phyloP scores from a whole-genome alignment of 352 stramenopile genomes.

The Globisporangium middletonii region DNA sequence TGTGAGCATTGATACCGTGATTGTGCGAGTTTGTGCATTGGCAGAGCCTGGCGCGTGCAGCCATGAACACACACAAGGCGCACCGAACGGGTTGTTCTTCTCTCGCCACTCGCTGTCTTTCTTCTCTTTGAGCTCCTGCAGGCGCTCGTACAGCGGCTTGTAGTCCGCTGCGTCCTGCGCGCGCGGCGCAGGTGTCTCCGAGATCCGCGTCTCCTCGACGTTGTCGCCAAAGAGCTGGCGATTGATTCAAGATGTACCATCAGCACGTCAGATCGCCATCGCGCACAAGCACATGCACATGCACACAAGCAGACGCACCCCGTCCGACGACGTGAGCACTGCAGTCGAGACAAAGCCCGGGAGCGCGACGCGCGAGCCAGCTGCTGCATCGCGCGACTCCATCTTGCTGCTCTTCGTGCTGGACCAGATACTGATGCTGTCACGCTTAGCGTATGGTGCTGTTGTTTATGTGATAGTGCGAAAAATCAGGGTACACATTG shows the following conservation, averaged over 20 bases:
- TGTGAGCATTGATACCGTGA: no score
- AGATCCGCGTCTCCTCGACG: slow-evolving; percentile 75
- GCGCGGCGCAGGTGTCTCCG: slow-evolving; percentile 42
- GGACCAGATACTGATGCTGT: neutral
- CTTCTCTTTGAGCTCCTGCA: slow-evolving; percentile 70
- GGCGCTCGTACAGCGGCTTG: slow-evolving; percentile 73
- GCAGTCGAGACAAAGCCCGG: slow-evolving; percentile 79
- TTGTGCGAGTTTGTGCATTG: neutral
- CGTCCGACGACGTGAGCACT: slow-evolving; percentile 80
- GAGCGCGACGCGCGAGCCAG: slow-evolving; percentile 14
- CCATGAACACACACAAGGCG: neutral
- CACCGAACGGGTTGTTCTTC: slow-evolving; percentile 87
- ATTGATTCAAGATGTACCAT: neutral
- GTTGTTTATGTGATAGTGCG: neutral
- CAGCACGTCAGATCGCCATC: neutral
- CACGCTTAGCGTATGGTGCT: neutral
- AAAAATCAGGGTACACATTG: neutral
- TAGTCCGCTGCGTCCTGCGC: slow-evolving; percentile 42
- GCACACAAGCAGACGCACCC: slow-evolving; percentile 28
- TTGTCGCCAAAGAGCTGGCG: slow-evolving; percentile 84
- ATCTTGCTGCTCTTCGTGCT: neutral
- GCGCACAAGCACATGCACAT: neutral
- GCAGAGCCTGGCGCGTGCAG: neutral
- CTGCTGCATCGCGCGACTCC: neutral
- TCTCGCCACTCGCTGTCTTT: slow-evolving; percentile 87